Percentiles rank a stretch among this genome's conserved stretches.
Conservation (phyloP, 176 grass and related monocot species). For the Cymbopogon citratus region DNA sequence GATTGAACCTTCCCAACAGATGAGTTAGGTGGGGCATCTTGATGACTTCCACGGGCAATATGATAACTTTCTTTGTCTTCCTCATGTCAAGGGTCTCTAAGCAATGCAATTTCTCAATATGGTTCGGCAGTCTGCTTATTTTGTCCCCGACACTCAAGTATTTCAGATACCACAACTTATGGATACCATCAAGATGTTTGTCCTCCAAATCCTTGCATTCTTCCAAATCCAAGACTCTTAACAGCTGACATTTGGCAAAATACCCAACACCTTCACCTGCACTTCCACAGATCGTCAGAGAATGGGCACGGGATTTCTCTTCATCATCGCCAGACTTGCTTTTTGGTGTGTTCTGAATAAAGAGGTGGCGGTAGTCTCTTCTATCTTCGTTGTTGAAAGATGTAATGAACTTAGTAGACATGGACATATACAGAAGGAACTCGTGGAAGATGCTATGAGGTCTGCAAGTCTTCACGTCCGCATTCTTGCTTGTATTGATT, state of each 20-base stretch:
- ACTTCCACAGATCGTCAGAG: background rate
- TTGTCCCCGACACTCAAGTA: background rate
- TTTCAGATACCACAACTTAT: background rate
- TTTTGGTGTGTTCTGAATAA: background rate
- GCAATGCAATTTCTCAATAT: background rate
- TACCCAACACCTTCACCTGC: background rate
- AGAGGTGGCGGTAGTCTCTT: background rate
- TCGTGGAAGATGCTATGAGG: slow-evolving; percentile 19
- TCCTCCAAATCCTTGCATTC: background rate
- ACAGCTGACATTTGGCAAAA: background rate
- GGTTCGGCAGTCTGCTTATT: background rate
- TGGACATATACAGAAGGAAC: slow-evolving; percentile 26
- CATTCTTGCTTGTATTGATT: background rate
- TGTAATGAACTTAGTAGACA: background rate
- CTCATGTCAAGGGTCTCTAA: background rate
- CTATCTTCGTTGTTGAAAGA: background rate
- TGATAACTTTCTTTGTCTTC: background rate
- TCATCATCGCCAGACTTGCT: background rate
- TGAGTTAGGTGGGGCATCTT: background rate
- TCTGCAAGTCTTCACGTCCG: background rate
- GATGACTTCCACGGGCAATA: background rate
- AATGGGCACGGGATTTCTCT: background rate
- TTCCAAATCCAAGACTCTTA: slow-evolving; percentile 4
- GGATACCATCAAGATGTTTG: background rate
- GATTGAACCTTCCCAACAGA: background rate